phyloP scores from a whole-genome alignment of 75 land plant species.

The Chamaecyparis obtusa region DNA sequence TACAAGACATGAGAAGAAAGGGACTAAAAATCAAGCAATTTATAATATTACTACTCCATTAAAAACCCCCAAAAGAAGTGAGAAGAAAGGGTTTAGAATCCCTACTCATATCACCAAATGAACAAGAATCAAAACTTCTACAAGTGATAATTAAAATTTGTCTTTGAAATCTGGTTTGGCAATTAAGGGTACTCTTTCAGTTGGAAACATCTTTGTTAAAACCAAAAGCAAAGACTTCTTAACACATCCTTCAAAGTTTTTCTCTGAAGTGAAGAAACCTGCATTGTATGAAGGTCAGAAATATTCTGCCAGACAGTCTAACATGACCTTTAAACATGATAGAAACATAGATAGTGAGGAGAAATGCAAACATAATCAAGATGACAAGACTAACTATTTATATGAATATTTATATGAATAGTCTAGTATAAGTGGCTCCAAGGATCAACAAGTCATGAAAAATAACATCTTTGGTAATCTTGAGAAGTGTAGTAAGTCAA shows the following conservation, averaged over 20 bases:
- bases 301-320: neutral
- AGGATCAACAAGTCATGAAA: neutral
- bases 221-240: neutral
- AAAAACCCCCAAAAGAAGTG: too few species aligned
- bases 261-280: constrained; percentile 50
- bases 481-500: neutral
- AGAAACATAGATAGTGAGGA: neutral
- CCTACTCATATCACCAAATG: too few species aligned
- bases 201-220: too few species aligned
- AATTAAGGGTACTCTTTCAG: too few species aligned
- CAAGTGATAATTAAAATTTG: too few species aligned
- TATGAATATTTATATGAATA: neutral
- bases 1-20: too few species aligned
- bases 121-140: too few species aligned
- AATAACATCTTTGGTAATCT: neutral
- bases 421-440: neutral
- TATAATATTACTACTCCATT: too few species aligned
- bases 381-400: neutral
- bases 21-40: too few species aligned
- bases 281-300: constrained; percentile 16
- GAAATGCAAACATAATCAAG: neutral
- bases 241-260: constrained; percentile 41
- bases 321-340: neutral
- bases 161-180: too few species aligned
- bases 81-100: too few species aligned